Percentiles rank a stretch among this genome's conserved stretches.
These are phyloP conservation scores for Daldinia concentrica DNA, from an alignment of 495 filamentous ascomycete genomes.

Conservation along the genomic window DNA sequence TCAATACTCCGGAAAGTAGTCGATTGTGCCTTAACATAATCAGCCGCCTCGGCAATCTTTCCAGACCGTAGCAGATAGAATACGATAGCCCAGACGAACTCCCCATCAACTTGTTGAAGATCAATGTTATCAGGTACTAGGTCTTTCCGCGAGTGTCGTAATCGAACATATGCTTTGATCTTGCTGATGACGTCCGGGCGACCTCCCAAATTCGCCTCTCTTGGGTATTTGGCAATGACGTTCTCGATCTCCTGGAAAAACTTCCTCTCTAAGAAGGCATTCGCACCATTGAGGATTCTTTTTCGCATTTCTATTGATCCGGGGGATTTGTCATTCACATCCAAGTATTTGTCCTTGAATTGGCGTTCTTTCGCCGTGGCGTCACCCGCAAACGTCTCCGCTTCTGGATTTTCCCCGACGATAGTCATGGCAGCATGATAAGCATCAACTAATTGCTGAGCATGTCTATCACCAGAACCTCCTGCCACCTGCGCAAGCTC, in stretches of 20 bases:
- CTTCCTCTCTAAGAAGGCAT: slow-evolving; percentile 75
- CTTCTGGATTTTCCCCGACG: slow-evolving; percentile 68
- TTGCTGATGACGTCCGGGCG: slow-evolving; percentile 87
- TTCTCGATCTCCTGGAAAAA: slow-evolving; percentile 77
- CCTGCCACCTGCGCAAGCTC: slow-evolving; percentile 77
- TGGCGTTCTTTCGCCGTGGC: slow-evolving; percentile 75
- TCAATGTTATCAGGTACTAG: slow-evolving; percentile 77
- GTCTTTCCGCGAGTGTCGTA: slow-evolving; percentile 78
- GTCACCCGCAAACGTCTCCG: slow-evolving; percentile 61
- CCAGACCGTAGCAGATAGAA: slow-evolving; percentile 93
- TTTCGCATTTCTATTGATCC: slow-evolving; percentile 71
- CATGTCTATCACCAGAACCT: slow-evolving; percentile 70
- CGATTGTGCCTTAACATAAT: slow-evolving; percentile 82
- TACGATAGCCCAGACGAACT: slow-evolving; percentile 92
- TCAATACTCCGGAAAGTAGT: slow-evolving; percentile 86
- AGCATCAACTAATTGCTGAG: slow-evolving; percentile 75
- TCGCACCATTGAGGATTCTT: slow-evolving; percentile 79
- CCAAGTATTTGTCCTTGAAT: slow-evolving; percentile 76
- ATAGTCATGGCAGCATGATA: slow-evolving; percentile 82
- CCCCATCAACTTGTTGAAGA: slow-evolving; percentile 75
- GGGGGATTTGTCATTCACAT: slow-evolving; percentile 70
- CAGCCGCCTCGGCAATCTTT: slow-evolving; percentile 80
- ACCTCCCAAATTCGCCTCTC: slow-evolving; percentile 89
- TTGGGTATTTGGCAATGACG: slow-evolving; percentile 81
- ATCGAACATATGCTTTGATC: slow-evolving; percentile 87